Evolutionary conservation across 176 grass and related monocot genomes (phyloP).

Genomic region (Paspalum vaginatum): DNA sequence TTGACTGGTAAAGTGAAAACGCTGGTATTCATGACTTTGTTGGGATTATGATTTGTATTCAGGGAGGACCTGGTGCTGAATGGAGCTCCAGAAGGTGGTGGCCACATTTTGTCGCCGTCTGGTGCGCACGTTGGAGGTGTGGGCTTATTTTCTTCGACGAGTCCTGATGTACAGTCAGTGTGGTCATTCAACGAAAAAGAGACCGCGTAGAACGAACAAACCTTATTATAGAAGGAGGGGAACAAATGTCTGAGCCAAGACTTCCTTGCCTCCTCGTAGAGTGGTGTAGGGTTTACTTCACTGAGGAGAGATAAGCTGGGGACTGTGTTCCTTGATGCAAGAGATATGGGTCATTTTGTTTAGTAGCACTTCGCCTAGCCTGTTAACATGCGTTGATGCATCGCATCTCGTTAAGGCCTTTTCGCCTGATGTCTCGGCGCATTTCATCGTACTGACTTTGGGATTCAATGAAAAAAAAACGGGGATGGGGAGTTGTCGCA

Average conservation of each 20-base stretch:
- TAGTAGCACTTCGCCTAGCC: constrained; percentile 32
- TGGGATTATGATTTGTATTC: constrained; percentile 19
- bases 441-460: background rate
- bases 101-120: constrained; percentile 35
- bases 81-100: constrained; percentile 47
- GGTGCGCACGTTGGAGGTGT: constrained; percentile 39
- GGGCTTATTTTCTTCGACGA: constrained; percentile 69
- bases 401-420: constrained; percentile 13
- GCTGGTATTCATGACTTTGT: background rate
- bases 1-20: constrained; percentile 15
- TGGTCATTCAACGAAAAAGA: constrained; percentile 80
- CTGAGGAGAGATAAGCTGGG: constrained; percentile 39
- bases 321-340: constrained; percentile 48
- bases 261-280: constrained; percentile 43
- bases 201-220: constrained; percentile 40
- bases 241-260: constrained; percentile 29
- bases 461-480: constrained; percentile 39
- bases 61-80: constrained; percentile 60
- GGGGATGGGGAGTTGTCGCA: background rate
- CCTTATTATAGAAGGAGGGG: constrained; percentile 39
- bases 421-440: constrained; percentile 22
- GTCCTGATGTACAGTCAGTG: constrained; percentile 70
- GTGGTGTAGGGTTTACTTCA: constrained; percentile 22
- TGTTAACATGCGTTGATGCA: constrained; percentile 32
- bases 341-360: constrained; percentile 41